Evolutionary conservation across 768 basidiomycete genomes (phyloP).

Genomic region (Termitomyces sp.): DNA sequence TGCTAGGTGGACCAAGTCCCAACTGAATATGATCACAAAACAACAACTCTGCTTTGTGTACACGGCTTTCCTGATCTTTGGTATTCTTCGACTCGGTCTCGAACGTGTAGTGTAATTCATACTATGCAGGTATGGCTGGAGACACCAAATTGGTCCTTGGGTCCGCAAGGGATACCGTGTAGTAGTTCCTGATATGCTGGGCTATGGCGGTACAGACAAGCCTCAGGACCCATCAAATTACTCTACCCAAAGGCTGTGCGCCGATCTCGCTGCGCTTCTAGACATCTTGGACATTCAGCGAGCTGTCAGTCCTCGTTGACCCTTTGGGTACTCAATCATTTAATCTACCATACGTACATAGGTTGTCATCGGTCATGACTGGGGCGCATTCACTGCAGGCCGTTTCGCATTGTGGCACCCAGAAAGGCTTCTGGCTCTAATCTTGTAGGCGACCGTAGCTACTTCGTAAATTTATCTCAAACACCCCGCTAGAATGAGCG

Average conservation of each 20-base stretch:
- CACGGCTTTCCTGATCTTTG: slow-evolving; percentile 79
- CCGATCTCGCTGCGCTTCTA: slow-evolving; percentile 64
- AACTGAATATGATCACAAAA: slow-evolving; percentile 32
- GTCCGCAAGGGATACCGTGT: slow-evolving; percentile 58
- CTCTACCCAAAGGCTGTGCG: slow-evolving; percentile 53
- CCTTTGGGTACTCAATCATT: not conserved
- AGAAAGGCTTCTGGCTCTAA: slow-evolving; percentile 52
- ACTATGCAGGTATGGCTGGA: slow-evolving; percentile 63
- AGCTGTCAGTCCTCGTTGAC: slow-evolving; percentile 41
- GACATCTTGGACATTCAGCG: slow-evolving; percentile 49
- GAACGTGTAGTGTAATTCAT: not conserved
- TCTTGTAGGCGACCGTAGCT: slow-evolving; percentile 42
- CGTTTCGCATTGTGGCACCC: slow-evolving; percentile 77
- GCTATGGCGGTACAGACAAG: slow-evolving; percentile 67
- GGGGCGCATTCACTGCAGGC: slow-evolving; percentile 64
- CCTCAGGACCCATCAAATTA: slow-evolving; percentile 53
- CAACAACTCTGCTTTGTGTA: slow-evolving; percentile 61
- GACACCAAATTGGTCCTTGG: slow-evolving; percentile 73
- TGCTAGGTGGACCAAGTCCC: slow-evolving; percentile 58
- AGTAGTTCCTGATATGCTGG: slow-evolving; percentile 57
- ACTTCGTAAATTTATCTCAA: not conserved
- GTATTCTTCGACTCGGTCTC: slow-evolving; percentile 18
- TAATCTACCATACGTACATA: no score
- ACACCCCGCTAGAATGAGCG: slow-evolving; percentile 47
- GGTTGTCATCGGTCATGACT: slow-evolving; percentile 79